Conservation (phyloP, 208 protist genomes). For the Phytomonas francai region DNA sequence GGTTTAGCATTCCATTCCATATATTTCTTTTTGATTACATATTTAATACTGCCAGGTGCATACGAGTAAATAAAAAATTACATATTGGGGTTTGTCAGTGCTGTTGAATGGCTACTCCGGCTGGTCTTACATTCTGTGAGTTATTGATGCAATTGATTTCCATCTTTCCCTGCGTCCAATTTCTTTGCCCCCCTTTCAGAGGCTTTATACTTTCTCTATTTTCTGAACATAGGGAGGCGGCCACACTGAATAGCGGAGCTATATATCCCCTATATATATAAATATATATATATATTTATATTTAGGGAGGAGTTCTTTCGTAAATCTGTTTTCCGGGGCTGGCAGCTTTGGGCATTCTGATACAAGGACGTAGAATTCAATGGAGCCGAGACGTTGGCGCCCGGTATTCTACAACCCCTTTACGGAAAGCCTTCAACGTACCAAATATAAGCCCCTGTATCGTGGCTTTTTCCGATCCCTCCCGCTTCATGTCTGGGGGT, state of each 20-base stretch:
- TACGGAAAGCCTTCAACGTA: constrained; percentile 36
- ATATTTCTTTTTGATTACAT: not conserved
- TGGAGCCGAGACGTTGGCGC: constrained; percentile 75
- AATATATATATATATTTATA: not conserved
- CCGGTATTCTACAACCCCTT: constrained; percentile 85
- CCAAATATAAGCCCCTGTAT: constrained; percentile 52
- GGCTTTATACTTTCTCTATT: not conserved
- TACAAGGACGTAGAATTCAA: constrained; percentile 8
- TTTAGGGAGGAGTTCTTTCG: not conserved
- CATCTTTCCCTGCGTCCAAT: not conserved
- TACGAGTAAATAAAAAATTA: not conserved
- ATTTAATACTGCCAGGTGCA: not conserved
- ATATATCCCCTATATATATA: not conserved
- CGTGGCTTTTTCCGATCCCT: constrained; percentile 78
- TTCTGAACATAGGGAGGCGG: not conserved
- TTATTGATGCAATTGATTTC: not conserved
- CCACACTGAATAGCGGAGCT: not conserved
- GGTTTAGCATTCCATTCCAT: not conserved
- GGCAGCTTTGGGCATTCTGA: not conserved
- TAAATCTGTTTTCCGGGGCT: not conserved
- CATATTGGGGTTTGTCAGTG: not conserved
- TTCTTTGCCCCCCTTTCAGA: not conserved
- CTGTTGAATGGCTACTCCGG: not conserved
- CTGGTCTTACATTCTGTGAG: not conserved
- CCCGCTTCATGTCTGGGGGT: constrained; percentile 75